Conservation (phyloP, 352 stramenopile genomes). For the Phytopythium oedochilum region DNA sequence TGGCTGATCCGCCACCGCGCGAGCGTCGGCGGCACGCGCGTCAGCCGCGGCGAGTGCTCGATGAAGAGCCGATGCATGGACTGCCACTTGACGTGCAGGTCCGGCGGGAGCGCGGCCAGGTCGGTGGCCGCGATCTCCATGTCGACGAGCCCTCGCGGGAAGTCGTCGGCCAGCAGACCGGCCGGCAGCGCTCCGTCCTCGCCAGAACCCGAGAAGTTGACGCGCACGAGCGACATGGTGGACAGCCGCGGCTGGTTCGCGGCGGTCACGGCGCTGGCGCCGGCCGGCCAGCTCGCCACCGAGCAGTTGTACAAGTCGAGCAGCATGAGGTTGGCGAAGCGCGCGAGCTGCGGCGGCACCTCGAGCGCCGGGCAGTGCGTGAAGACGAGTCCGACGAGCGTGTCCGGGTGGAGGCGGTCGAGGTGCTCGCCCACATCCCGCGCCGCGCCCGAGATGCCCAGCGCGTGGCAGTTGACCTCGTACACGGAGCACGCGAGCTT, state of each 20-base stretch:
- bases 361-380: conserved; percentile 22
- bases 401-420: conserved; percentile 13
- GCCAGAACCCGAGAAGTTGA: conserved; percentile 12
- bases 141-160: conserved; percentile 19
- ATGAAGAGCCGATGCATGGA: not conserved
- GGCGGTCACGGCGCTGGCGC: conserved; percentile 16
- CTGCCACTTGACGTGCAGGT: conserved; percentile 32
- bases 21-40: not conserved
- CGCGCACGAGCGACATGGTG: conserved; percentile 18
- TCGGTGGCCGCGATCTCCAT: conserved; percentile 32
- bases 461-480: conserved; percentile 23
- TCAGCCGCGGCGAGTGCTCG: not conserved
- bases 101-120: conserved; percentile 19
- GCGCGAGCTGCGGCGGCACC: conserved; percentile 14
- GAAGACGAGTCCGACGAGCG: conserved; percentile 16
- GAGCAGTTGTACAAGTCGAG: conserved; percentile 41
- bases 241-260: conserved; percentile 21
- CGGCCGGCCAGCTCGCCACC: conserved; percentile 18
- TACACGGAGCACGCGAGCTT: conserved; percentile 20
- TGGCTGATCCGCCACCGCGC: not conserved
- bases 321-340: conserved; percentile 19
- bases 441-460: conserved; percentile 4
- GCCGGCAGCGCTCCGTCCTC: conserved; percentile 15
- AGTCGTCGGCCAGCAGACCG: conserved; percentile 25
- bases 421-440: conserved; percentile 8